These are phyloP conservation scores for Coemansia sp. DNA, from an alignment of 192 early-diverging fungal genomes.

Conservation along the genomic window DNA sequence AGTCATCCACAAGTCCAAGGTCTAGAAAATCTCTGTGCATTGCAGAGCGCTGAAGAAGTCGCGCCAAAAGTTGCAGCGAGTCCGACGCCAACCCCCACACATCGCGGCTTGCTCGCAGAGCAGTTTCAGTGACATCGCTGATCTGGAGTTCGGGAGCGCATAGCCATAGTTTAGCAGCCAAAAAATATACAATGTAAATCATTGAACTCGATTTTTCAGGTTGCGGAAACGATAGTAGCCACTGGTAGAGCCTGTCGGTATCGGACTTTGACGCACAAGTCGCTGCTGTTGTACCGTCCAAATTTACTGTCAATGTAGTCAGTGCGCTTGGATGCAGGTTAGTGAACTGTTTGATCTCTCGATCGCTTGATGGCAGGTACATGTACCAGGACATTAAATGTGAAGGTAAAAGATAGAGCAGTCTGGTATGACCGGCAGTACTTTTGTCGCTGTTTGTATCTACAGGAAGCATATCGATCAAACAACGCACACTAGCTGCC, in stretches of 20 bases:
- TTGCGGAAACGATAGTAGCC: constrained; percentile 7
- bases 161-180: constrained; percentile 27
- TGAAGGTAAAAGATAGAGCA: constrained; percentile 18
- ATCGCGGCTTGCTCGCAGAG: constrained; percentile 18
- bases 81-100: constrained; percentile 28
- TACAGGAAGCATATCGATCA: not conserved
- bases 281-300: not conserved
- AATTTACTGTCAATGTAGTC: not conserved
- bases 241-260: not conserved
- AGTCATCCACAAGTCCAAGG: constrained; percentile 6
- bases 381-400: constrained; percentile 32
- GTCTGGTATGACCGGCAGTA: not conserved
- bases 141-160: not conserved
- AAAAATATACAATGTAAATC: constrained; percentile 15
- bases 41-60: constrained; percentile 4
- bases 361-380: constrained; percentile 10
- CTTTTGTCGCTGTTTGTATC: not conserved
- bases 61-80: constrained; percentile 19
- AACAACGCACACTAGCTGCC: constrained; percentile 10
- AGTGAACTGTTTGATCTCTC: not conserved
- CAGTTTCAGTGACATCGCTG: not conserved
- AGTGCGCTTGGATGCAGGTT: not conserved
- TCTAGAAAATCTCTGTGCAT: constrained; percentile 7
- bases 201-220: constrained; percentile 2
- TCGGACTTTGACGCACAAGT: not conserved